These are phyloP conservation scores for Tilletia caries DNA, from an alignment of 1,284 basidiomycete species.

Conservation along the genomic window DNA sequence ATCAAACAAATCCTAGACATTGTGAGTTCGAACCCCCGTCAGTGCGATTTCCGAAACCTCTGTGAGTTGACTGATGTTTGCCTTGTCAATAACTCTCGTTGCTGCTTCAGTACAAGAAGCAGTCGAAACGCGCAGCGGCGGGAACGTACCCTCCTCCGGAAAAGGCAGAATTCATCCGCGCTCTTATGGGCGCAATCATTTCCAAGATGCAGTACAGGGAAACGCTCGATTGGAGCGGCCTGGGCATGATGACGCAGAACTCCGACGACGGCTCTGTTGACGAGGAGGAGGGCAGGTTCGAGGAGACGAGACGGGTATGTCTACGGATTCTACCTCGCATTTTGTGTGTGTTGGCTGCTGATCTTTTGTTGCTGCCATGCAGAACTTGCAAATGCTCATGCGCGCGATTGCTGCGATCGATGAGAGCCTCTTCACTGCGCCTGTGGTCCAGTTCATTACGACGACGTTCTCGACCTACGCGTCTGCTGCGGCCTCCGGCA, in stretches of 20 bases:
- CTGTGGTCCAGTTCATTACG: neutral
- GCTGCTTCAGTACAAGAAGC: slow-evolving; percentile 33
- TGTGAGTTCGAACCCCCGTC: slow-evolving; percentile 34
- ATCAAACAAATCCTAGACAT: slow-evolving; percentile 39
- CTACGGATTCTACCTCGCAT: neutral
- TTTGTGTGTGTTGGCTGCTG: neutral
- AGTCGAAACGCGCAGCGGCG: slow-evolving; percentile 36
- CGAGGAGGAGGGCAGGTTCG: slow-evolving; percentile 80
- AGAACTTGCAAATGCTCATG: slow-evolving; percentile 77
- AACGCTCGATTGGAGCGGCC: slow-evolving; percentile 72
- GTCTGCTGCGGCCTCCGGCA: neutral
- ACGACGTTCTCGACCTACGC: slow-evolving; percentile 7
- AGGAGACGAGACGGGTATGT: slow-evolving; percentile 74
- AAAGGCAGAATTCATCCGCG: slow-evolving; percentile 65
- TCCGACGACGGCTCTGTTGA: slow-evolving; percentile 64
- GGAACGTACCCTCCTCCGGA: slow-evolving; percentile 25
- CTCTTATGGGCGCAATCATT: slow-evolving; percentile 74
- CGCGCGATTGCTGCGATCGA: slow-evolving; percentile 79
- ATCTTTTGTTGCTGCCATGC: slow-evolving; percentile 14
- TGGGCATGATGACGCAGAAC: slow-evolving; percentile 68
- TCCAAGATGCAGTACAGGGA: slow-evolving; percentile 65
- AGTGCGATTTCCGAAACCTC: no score
- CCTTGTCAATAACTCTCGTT: no score
- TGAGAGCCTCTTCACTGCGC: slow-evolving; percentile 54
- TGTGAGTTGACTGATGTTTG: neutral